Percentiles rank a stretch among this genome's conserved stretches.
Evolutionary conservation across 441 rosid species (phyloP).

Genomic region (Biscutella laevigata): DNA sequence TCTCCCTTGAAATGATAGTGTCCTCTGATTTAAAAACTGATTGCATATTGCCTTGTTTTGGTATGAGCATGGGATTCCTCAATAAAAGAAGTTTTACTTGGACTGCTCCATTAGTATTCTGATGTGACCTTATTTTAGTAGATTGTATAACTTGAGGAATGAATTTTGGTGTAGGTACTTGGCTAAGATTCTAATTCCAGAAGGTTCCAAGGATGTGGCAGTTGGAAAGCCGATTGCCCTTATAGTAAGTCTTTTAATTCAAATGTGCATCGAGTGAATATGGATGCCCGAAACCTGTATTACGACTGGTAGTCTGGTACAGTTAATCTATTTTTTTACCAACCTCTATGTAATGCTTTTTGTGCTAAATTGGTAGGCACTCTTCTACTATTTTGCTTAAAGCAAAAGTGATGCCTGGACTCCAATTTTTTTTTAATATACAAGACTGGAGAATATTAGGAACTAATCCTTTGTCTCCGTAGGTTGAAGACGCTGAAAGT

Average conservation of each 20-base stretch:
- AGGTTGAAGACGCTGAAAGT: constrained; percentile 87
- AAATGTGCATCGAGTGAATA: not conserved
- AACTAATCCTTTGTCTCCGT: constrained; percentile 23
- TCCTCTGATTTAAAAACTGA: not conserved
- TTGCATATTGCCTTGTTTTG: constrained; percentile 4
- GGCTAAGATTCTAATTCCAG: constrained; percentile 32
- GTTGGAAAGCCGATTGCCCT: constrained; percentile 34
- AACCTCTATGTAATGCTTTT: constrained; percentile 8
- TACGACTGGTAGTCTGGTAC: not conserved
- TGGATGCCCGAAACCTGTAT: constrained; percentile 4
- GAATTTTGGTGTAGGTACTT: constrained; percentile 28
- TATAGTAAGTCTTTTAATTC: constrained; percentile 25
- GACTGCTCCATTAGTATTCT: not conserved
- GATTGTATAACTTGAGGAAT: constrained; percentile 6
- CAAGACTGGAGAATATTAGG: constrained; percentile 8
- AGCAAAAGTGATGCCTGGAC: constrained; percentile 8
- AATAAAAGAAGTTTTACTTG: not conserved
- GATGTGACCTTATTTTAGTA: constrained; percentile 1
- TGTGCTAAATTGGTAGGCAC: not conserved
- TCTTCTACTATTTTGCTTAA: constrained; percentile 6
- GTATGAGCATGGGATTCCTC: constrained; percentile 8
- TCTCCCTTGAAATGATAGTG: constrained; percentile 5
- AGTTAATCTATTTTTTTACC: constrained; percentile 7
- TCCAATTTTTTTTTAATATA: not conserved
- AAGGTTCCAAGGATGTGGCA: constrained; percentile 35